Evolutionary conservation across 2,329 filamentous ascomycete genomes (phyloP).

Genomic region (Fusarium sp.): DNA sequence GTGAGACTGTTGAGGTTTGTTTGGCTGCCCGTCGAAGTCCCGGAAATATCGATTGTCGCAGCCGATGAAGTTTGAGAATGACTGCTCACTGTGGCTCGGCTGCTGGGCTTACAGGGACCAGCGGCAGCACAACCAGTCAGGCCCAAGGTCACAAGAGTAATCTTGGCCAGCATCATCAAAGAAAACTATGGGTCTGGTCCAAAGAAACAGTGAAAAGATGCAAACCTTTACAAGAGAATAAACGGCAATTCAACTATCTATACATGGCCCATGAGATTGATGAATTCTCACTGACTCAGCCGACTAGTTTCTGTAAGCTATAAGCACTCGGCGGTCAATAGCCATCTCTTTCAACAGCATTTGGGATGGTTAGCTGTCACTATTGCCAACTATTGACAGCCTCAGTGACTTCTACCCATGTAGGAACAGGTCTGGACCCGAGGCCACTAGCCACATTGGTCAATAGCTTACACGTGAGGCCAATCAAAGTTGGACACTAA

Average conservation of each 20-base stretch:
- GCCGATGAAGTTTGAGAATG: background rate
- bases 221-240: background rate
- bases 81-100: background rate
- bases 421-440: background rate
- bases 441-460: background rate
- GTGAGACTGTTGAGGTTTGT: background rate
- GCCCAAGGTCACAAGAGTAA: background rate
- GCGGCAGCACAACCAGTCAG: background rate
- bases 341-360: background rate
- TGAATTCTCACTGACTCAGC: background rate
- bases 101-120: background rate
- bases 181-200: background rate
- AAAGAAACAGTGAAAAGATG: background rate
- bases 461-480: accelerated
- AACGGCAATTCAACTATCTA: background rate
- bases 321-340: background rate
- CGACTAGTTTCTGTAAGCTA: background rate
- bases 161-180: background rate
- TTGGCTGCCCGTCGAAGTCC: background rate
- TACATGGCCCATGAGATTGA: background rate
- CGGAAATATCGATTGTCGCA: background rate
- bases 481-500: background rate
- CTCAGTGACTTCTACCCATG: background rate
- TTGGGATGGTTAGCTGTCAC: background rate
- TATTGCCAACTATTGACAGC: conserved; percentile 5